A percentile compares a stretch with the other conserved stretches of the same genome.
Conservation (phyloP, 2,329 filamentous ascomycete genomes). For the Paraphaeosphaeria minitans region DNA sequence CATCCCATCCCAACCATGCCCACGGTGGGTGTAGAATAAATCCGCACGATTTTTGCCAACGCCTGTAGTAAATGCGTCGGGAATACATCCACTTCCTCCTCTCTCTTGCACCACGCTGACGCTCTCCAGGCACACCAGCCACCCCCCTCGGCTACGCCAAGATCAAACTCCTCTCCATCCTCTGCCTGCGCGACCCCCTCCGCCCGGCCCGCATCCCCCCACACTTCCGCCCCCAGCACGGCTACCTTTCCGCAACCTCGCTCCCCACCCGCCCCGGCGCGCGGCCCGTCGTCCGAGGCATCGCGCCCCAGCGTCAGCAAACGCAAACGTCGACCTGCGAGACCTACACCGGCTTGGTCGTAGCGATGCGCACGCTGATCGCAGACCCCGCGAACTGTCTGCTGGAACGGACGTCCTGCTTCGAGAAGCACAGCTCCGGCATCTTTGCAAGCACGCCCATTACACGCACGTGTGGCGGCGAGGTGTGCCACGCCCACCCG, state of each 20-base stretch:
- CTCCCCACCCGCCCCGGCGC: conserved; percentile 67
- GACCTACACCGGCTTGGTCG: conserved; percentile 46
- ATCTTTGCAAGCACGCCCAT: conserved; percentile 71
- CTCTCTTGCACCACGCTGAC: neutral
- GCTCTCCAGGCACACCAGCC: conserved; percentile 64
- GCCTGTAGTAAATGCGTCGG: too few relatives aligned
- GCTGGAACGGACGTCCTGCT: conserved; percentile 68
- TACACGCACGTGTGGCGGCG: conserved; percentile 75
- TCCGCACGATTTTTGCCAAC: too few relatives aligned
- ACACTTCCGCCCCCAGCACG: conserved; percentile 58
- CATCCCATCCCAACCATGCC: too few relatives aligned
- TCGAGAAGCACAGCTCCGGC: conserved; percentile 81
- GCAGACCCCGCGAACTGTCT: conserved; percentile 36
- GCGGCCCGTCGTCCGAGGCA: conserved; percentile 72
- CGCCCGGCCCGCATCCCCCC: conserved; percentile 60
- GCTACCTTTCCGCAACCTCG: conserved; percentile 62
- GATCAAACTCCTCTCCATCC: conserved; percentile 73
- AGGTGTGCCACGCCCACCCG: conserved; percentile 80
- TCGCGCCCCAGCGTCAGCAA: conserved; percentile 81
- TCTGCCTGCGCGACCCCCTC: conserved; percentile 74
- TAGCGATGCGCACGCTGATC: conserved; percentile 27
- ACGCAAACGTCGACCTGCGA: conserved; percentile 66
- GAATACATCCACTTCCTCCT: neutral
- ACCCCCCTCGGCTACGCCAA: conserved; percentile 74
- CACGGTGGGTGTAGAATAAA: too few relatives aligned